Evolutionary conservation across 345 rosid genomes (phyloP), one percentile per base, ranked within the genome.

Genomic region (Lepidium aucheri): DNA sequence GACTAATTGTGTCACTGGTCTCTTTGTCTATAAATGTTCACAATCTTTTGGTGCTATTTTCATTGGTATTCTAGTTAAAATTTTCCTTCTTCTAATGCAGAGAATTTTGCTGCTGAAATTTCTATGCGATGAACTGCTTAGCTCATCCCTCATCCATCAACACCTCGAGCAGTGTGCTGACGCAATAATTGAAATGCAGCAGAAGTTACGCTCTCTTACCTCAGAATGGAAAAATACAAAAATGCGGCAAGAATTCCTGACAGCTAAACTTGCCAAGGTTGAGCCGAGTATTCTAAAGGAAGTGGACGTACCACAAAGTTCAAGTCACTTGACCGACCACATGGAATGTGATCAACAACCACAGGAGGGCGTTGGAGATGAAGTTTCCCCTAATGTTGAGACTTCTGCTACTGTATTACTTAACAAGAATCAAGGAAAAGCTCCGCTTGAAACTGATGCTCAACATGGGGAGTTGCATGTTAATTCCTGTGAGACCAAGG

Each of bases 81-180:
- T 51, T 26, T 49, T 60, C 7, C 34, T 13, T 61, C 5, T 65
- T 77, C 62, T 74, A 59, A 45, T 86, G 86, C 96, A 90, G 99
- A 89, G 92, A 76, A 77, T 77, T 70, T 76, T 77, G 82, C 78
- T 94, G 70, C 85, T 90, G 36, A 90, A 86, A 84, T 80, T 86
- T 76, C 79, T 94, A 46, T 83, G 97, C 68, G 99, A 90, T 78
- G 99, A 90, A 70, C 78, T 94, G 57, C 96, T 94, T 38, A 86
- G 78, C 77, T 76, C 99, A 52, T 75, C 90, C 60, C 81, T 86
- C 58, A 75, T 90, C 63, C 96, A 76, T 72, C 99, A 88, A 76
- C 95, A 90, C 83, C 91, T 94, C 15, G 99, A 94, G 83, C 97
- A 83, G 13, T 94, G 90, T 57, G 77, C 84, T 11, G 97, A 94